These are phyloP conservation scores for Dioscorea dumetorum DNA, from an alignment of 106 monocot genomes.

Conservation along the genomic window DNA sequence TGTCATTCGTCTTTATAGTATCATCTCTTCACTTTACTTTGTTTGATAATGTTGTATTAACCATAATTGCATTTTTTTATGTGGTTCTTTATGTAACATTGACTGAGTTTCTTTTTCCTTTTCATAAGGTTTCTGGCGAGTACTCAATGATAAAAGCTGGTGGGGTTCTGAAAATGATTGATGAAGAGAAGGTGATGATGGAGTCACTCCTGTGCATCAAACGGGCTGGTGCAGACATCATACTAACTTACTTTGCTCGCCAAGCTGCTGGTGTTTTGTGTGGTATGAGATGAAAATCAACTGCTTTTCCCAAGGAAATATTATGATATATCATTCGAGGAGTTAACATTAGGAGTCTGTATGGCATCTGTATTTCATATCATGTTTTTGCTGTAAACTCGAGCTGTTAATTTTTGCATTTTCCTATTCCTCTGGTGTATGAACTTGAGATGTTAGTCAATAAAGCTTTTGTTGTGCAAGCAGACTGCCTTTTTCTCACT, in stretches of 20 bases:
- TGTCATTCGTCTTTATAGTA: too few species aligned
- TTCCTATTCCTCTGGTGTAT: neutral
- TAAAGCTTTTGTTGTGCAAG: neutral
- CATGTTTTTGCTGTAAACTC: too few species aligned
- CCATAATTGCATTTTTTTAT: neutral
- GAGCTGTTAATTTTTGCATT: neutral
- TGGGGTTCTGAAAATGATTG: constrained; percentile 77
- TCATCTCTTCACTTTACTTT: too few species aligned
- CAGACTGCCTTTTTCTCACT: neutral
- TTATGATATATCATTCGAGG: neutral
- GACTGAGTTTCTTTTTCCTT: neutral
- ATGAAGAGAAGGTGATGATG: constrained; percentile 97
- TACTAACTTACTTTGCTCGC: constrained; percentile 88
- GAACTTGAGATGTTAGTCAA: neutral
- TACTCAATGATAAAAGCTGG: constrained; percentile 97
- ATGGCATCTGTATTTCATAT: neutral
- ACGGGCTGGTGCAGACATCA: constrained; percentile 88
- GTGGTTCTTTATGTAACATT: neutral
- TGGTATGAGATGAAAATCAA: constrained; percentile 28
- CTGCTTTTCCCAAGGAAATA: neutral
- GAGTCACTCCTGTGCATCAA: constrained; percentile 78
- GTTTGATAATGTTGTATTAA: too few species aligned
- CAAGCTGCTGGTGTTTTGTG: constrained; percentile 67
- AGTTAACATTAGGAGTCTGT: neutral
- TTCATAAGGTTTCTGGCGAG: constrained; percentile 82